Conservation (phyloP, 495 filamentous ascomycete species). For the Aspergillus haitiensis region DNA sequence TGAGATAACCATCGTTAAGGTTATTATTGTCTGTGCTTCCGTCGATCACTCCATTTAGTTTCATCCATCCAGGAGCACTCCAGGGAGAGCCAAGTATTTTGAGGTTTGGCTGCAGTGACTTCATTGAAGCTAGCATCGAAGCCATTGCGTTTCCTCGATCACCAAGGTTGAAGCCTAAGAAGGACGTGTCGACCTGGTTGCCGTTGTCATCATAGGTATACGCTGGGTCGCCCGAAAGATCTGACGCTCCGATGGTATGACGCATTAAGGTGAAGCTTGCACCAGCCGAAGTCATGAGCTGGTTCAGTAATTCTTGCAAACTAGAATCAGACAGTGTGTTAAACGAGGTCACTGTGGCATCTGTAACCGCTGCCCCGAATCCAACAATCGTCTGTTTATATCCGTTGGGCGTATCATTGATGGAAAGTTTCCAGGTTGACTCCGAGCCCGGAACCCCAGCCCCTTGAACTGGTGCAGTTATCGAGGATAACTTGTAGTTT, state of each 20-base stretch:
- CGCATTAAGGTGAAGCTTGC: constrained; percentile 53
- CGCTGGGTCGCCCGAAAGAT: constrained; percentile 46
- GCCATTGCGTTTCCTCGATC: constrained; percentile 55
- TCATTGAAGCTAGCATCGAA: constrained; percentile 29
- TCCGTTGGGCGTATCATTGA: constrained; percentile 50
- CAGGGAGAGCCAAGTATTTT: constrained; percentile 54
- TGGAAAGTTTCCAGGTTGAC: constrained; percentile 49
- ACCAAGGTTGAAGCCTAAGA: constrained; percentile 48
- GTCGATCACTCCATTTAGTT: constrained; percentile 50
- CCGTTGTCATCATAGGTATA: constrained; percentile 57
- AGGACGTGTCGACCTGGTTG: constrained; percentile 37
- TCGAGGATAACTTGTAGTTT: constrained; percentile 43
- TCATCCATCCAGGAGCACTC: constrained; percentile 61
- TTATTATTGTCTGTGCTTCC: constrained; percentile 52
- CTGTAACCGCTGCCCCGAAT: constrained; percentile 57
- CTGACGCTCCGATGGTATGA: constrained; percentile 56
- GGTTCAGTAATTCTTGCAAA: constrained; percentile 43
- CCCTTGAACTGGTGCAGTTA: constrained; percentile 45
- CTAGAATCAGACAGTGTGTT: constrained; percentile 40
- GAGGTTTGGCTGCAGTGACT: constrained; percentile 38
- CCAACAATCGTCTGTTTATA: constrained; percentile 53
- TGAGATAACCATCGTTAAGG: constrained; percentile 45
- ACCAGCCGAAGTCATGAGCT: constrained; percentile 48
- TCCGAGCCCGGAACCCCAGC: constrained; percentile 38
- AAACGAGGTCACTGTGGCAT: constrained; percentile 55